Evolutionary conservation across 1,284 basidiomycete species (phyloP), one percentile per base, ranked within the genome.

Genomic region (Boletellus dicymbophilus): DNA sequence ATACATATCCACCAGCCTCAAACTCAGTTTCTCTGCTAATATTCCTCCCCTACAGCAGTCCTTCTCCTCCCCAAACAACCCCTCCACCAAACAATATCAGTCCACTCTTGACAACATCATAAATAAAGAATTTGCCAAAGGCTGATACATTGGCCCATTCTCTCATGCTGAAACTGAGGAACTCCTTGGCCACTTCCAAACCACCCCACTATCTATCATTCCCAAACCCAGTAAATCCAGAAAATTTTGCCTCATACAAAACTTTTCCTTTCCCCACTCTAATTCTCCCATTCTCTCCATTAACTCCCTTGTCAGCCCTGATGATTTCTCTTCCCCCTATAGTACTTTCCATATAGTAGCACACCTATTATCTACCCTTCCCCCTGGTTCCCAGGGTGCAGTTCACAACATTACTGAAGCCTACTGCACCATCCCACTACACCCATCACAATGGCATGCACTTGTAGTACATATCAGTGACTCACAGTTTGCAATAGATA

Each of bases 371-470:
- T 20, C 41, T 1, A 12, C 12, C 3, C 49, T 56, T 1, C 53
- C 51, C 3, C 50, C 27, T 11, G 47, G 51, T 0, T 46, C 46
- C 0, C 42, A 54, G 16, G 54, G 26, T 0, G 36, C 46, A 0
- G 42, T 50, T 0, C 1, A 28, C 0, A 47, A 56, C 18, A 22
- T 58, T 0, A 46, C 47, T 0, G 42, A 58, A 10, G 56, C 49
- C 0, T 57, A 58, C n/a, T 10, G 21, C 3, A 59, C 53, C 0
- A 16, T 58, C 1, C 51, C 45, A 0, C 7, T 52, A 1, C 56
- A 58, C 1, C 37, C 30, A 2, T 53, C 46, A 1, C 37, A 57
- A 18, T 59, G 56, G 52, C 53, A 47, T 6, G 45, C 16, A 0
- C 5, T 49, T 0, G 18, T 52, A 3, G 33, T 3, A 11, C 0